Base-by-base conservation (phyloP, 2,329 filamentous ascomycete species). In the Tolypocladium nubicola region DNA sequence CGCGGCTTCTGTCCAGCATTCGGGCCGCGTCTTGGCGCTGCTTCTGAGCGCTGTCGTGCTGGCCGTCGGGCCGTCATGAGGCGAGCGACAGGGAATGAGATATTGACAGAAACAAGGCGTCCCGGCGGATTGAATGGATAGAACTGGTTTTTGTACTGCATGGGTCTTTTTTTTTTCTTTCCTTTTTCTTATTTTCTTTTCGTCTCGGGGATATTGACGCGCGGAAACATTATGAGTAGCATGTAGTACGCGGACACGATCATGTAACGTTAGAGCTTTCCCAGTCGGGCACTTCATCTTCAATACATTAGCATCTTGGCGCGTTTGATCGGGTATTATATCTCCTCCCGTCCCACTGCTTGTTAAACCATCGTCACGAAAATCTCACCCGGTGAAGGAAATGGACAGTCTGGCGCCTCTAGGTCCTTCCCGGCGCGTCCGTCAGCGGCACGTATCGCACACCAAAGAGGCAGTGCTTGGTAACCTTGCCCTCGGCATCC, bases 391-490 rank as follows among this genome's bases (percentile, higher is more conserved):
- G 13, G 4, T 9, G 3, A 50, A 8, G 6, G 47, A 30, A n/a
- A 14, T 35, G 4, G 26, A 49, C 45, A 33, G 16, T 30, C 26
- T 19, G 9, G 19, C 19, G 9, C 47, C 2, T 30, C 7, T 14
- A 50, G 7, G 19, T 35, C 30, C 47, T 16, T 1, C 30, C 43
- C 11, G 86, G 86, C 26, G 86, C 80, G 74, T 91, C 86, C 5
- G 87, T 90, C 71, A 92, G 72, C 4, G 87, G 87, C 58, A 93
- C 89, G 74, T 93, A 93, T 62, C 83, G 75, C 47, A 93, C 89
- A 0, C 84, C 86, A 69, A 86, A 89, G 61, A 86, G 64, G 71
- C 77, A 84, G 71, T 79, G 79, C 74, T 74, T 83, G 33, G 71
- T 78, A 3, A 92, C 73, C 3, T 72, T 74, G 1, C 89, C 89